Conservation (phyloP, 306 rosid genomes). For the Cucumis melo region DNA sequence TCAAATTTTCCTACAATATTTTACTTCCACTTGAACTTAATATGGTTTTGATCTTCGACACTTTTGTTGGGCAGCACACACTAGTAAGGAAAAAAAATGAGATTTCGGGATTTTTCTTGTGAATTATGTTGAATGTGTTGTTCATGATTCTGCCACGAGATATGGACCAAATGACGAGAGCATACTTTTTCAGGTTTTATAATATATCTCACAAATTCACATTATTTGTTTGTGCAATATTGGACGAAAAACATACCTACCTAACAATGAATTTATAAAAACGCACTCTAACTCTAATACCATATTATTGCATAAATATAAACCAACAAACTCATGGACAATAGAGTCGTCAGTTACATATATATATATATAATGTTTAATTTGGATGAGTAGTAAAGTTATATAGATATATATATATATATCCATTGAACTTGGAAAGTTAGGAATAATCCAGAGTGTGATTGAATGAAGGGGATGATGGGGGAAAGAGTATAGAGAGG, state of each 20-base stretch:
- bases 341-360: too few species aligned
- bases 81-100: not conserved
- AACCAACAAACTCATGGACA: too few species aligned
- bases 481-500: not conserved
- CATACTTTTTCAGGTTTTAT: too few species aligned
- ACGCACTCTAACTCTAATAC: too few species aligned
- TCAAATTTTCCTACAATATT: not conserved
- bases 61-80: not conserved
- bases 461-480: slow-evolving; percentile 19
- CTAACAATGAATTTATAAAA: too few species aligned
- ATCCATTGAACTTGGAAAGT: slow-evolving; percentile 69
- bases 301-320: too few species aligned
- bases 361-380: too few species aligned
- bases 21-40: not conserved
- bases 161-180: too few species aligned
- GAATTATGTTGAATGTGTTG: not conserved
- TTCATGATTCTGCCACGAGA: not conserved
- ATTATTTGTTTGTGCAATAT: too few species aligned
- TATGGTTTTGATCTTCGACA: not conserved
- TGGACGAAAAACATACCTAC: too few species aligned
- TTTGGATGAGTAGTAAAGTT: too few species aligned
- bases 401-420: not conserved
- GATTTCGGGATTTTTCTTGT: not conserved
- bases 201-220: too few species aligned
- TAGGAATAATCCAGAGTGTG: slow-evolving; percentile 96